These are phyloP conservation scores for Phlyctochytrium bullatum DNA, from an alignment of 192 early-diverging fungal species.

Conservation along the genomic window DNA sequence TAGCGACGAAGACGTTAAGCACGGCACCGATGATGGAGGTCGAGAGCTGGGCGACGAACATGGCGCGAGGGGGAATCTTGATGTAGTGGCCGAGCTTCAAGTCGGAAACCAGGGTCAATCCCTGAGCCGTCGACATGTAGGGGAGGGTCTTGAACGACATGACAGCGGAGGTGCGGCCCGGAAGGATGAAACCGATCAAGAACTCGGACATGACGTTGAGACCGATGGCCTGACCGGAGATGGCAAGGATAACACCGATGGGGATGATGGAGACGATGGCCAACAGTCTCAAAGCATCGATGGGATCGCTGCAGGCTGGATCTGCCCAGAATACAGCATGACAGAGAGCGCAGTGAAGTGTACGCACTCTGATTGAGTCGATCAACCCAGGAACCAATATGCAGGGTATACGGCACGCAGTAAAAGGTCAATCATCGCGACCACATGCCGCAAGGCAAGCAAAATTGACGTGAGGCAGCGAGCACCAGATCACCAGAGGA, in stretches of 20 bases:
- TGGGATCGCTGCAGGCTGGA: no score
- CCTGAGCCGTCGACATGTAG: conserved; percentile 75
- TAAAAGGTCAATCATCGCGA: no score
- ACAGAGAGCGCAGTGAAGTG: no score
- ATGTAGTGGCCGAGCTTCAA: conserved; percentile 78
- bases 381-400: no score
- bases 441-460: no score
- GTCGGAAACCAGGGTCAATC: conserved; percentile 65
- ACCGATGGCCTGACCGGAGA: conserved; percentile 76
- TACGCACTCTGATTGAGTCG: no score
- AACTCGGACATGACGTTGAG: conserved; percentile 84
- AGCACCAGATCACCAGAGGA: no score
- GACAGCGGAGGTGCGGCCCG: conserved; percentile 79
- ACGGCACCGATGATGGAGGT: conserved; percentile 58
- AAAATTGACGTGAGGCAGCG: no score
- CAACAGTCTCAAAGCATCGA: no score
- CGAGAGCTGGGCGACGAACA: conserved; percentile 74
- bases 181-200: conserved; percentile 73
- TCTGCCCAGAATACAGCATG: no score
- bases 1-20: conserved; percentile 22
- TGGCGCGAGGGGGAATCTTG: conserved; percentile 66
- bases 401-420: no score
- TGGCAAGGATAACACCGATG: conserved; percentile 68
- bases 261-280: conserved; percentile 6
- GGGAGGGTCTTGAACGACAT: conserved; percentile 85